phyloP scores from a whole-genome alignment of 2,329 filamentous ascomycete species.

The Nemania abortiva region DNA sequence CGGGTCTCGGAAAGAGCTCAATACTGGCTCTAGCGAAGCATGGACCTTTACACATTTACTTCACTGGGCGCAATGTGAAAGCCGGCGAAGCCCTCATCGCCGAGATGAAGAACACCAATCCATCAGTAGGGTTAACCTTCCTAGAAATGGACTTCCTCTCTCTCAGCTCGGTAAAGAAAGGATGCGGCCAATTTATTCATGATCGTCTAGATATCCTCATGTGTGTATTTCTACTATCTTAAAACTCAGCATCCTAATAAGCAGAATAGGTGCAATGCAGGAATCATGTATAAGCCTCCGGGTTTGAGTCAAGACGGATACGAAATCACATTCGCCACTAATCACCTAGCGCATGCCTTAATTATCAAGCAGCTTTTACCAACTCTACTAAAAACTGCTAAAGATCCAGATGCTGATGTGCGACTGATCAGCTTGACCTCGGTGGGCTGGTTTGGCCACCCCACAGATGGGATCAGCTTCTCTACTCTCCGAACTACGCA shows the following conservation, averaged over 20 bases:
- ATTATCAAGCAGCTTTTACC: conserved; percentile 54
- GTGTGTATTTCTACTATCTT: conserved; percentile 15
- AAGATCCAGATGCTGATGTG: conserved; percentile 42
- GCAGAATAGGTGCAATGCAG: conserved; percentile 55
- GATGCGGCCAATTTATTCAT: conserved; percentile 50
- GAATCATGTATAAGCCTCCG: conserved; percentile 55
- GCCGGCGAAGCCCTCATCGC: conserved; percentile 57
- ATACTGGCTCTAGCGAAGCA: conserved; percentile 57
- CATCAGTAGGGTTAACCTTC: conserved; percentile 47
- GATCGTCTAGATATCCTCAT: conserved; percentile 60
- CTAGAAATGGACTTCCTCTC: conserved; percentile 58
- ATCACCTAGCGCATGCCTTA: conserved; percentile 60
- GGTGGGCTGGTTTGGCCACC: conserved; percentile 41
- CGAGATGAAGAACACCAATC: conserved; percentile 47
- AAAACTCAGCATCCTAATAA: background rate
- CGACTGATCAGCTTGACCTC: conserved; percentile 47
- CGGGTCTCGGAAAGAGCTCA: conserved; percentile 58
- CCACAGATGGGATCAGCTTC: conserved; percentile 44
- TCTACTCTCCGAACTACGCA: conserved; percentile 45
- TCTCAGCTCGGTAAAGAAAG: conserved; percentile 54
- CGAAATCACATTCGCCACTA: conserved; percentile 60
- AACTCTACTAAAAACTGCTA: conserved; percentile 43
- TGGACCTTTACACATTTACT: conserved; percentile 64
- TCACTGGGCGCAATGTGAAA: conserved; percentile 62
- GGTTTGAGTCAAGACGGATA: conserved; percentile 57